These are phyloP conservation scores for Aleurites moluccanus DNA, from an alignment of 441 rosid species.

Conservation along the genomic window DNA sequence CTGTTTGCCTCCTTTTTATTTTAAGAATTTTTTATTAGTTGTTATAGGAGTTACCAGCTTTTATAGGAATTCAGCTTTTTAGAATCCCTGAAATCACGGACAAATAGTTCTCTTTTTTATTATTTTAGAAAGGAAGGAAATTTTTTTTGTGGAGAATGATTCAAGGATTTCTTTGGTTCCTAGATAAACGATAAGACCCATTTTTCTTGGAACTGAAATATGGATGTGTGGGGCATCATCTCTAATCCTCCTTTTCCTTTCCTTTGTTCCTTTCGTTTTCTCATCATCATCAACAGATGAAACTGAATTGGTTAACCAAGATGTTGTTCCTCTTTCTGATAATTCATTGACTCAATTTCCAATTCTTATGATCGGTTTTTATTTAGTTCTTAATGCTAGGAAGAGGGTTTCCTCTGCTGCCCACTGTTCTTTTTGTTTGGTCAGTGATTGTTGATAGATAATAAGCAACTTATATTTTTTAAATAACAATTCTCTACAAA, in stretches of 20 bases:
- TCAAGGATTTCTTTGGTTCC: slow-evolving; percentile 29
- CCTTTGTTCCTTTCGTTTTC: not conserved
- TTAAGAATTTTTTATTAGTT: not conserved
- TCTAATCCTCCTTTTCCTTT: slow-evolving; percentile 8
- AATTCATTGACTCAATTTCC: slow-evolving; percentile 8
- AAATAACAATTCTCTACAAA: not conserved
- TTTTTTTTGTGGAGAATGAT: slow-evolving; percentile 34
- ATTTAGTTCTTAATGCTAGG: not conserved
- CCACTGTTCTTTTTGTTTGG: slow-evolving; percentile 5
- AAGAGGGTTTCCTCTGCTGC: slow-evolving; percentile 3
- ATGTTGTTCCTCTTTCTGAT: slow-evolving; percentile 1
- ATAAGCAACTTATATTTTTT: too few relatives aligned
- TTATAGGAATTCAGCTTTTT: slow-evolving; percentile 29
- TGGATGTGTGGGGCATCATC: slow-evolving; percentile 21
- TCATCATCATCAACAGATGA: not conserved
- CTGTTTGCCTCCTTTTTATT: not conserved
- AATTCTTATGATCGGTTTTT: slow-evolving; percentile 6
- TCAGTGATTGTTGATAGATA: not conserved
- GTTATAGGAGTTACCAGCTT: slow-evolving; percentile 10
- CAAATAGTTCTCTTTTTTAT: slow-evolving; percentile 11
- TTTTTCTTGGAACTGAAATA: slow-evolving; percentile 40
- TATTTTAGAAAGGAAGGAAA: slow-evolving; percentile 16
- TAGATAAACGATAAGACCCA: slow-evolving; percentile 35
- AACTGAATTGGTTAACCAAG: not conserved
- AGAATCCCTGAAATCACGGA: slow-evolving; percentile 43